Evolutionary conservation across 2,329 filamentous ascomycete species (phyloP).

Genomic region (Cladobotryum protrusum): DNA sequence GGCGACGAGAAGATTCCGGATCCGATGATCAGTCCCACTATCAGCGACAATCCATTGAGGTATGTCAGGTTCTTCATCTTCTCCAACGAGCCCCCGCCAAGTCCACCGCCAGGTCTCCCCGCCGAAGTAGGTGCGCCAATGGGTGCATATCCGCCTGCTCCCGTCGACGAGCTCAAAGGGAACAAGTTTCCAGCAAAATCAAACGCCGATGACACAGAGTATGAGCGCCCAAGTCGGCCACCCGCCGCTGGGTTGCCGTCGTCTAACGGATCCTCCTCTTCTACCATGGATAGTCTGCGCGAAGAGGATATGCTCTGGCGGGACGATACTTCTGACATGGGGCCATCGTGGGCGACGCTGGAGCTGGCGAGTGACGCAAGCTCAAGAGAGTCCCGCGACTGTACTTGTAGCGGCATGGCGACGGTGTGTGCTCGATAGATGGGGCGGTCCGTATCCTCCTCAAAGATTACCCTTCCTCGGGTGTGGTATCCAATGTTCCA

Average conservation of each 20-base stretch:
- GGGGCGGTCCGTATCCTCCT: neutral
- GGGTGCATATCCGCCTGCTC: slow-evolving; percentile 69
- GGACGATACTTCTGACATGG: slow-evolving; percentile 61
- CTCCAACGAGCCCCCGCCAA: slow-evolving; percentile 77
- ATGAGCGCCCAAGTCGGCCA: slow-evolving; percentile 55
- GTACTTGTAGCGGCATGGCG: slow-evolving; percentile 39
- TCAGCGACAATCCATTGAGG: slow-evolving; percentile 83
- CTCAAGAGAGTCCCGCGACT: slow-evolving; percentile 84
- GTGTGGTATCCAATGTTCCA: neutral
- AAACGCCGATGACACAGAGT: slow-evolving; percentile 88
- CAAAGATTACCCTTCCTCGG: neutral
- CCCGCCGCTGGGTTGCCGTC: slow-evolving; percentile 46
- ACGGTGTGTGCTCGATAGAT: slow-evolving; percentile 23
- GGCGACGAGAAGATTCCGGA: slow-evolving; percentile 95
- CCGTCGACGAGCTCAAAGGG: slow-evolving; percentile 76
- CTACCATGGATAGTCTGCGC: slow-evolving; percentile 72
- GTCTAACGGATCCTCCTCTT: slow-evolving; percentile 72
- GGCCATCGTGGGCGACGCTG: slow-evolving; percentile 49
- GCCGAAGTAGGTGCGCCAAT: slow-evolving; percentile 67
- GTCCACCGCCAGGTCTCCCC: slow-evolving; percentile 38
- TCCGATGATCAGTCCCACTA: slow-evolving; percentile 90
- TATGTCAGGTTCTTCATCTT: slow-evolving; percentile 95
- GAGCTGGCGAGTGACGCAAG: slow-evolving; percentile 90
- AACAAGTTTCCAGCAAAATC: slow-evolving; percentile 93
- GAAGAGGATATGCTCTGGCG: slow-evolving; percentile 89